These are phyloP conservation scores for Rossbeevera mucosa DNA, from an alignment of 768 basidiomycete genomes.

Conservation along the genomic window DNA sequence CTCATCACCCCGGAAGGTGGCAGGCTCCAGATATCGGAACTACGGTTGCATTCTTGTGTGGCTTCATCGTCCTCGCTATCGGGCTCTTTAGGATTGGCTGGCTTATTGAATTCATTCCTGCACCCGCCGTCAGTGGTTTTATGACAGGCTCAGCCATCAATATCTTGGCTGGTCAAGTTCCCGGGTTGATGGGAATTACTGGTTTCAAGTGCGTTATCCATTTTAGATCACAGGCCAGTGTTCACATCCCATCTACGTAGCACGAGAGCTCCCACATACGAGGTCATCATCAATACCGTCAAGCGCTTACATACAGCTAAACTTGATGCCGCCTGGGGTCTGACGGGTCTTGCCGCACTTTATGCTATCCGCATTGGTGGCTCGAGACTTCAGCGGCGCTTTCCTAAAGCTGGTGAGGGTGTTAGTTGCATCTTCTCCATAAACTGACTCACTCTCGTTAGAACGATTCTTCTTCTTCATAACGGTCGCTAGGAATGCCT, in stretches of 20 bases:
- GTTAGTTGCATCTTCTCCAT: background rate
- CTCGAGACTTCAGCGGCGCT: constrained; percentile 47
- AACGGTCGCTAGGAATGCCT: constrained; percentile 73
- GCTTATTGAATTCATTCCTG: constrained; percentile 92
- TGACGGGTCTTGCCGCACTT: constrained; percentile 65
- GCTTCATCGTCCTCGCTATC: constrained; percentile 87
- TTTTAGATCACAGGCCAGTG: background rate
- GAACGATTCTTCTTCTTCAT: constrained; percentile 75
- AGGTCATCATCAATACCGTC: constrained; percentile 89
- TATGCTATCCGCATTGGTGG: constrained; percentile 65
- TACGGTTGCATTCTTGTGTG: constrained; percentile 77
- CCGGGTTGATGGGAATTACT: constrained; percentile 82
- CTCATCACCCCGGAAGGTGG: constrained; percentile 54
- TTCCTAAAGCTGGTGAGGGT: constrained; percentile 55
- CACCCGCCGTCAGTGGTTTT: constrained; percentile 80
- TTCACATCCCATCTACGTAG: constrained; percentile 35
- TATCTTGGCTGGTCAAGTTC: constrained; percentile 85
- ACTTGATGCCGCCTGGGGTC: constrained; percentile 88
- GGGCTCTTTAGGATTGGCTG: constrained; percentile 89
- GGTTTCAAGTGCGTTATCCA: constrained; percentile 66
- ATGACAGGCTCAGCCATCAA: constrained; percentile 98
- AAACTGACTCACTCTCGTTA: constrained; percentile 22
- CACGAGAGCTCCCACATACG: constrained; percentile 79
- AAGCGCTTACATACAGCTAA: constrained; percentile 69
- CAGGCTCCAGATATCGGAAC: constrained; percentile 73